Evolutionary conservation across 2,329 filamentous ascomycete species (phyloP), one percentile per base, ranked within the genome.

Genomic region (Venturia aucupariae): DNA sequence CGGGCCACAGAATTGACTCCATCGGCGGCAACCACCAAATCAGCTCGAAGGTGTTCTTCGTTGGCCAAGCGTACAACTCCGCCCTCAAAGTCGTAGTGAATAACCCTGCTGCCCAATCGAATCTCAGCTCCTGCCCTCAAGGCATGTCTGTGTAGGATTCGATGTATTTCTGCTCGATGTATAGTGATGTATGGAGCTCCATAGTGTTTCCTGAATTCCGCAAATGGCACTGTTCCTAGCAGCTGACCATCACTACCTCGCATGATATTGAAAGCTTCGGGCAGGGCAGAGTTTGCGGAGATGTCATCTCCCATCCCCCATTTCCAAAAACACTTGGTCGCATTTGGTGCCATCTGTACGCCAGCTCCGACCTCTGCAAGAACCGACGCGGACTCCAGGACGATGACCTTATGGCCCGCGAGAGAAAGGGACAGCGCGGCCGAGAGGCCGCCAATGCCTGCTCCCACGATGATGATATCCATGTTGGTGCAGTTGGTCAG

Each of bases 391-490:
- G 76, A 71, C 68, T 84, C 81, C 60, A 82, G 76, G 22, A 83
- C 74, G 0, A 73, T 76, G 7, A 83, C 80, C 27, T 72, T 71
- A 68, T 82, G 80, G 27, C 80, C 79, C n/a, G 75, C 76, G 7
- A 81, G 73, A 1, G 76, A 72, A 46, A 79, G 74, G 3, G 76
- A 71, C 64, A 82, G 80, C n/a, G 78, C 78, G 24, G 79, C 78
- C 10, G 76, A 80, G 11, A 85, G 75, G 4, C 82, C 82, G 35
- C 81, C 81, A 24, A 84, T 75, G 4, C 82, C 83, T 11, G 81
- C 82, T 22, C 83, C 83, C 19, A 83, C 77, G 35, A 85, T 73
- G 30, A 83, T 75, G 39, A 83, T 72, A 74, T 80, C 44, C 42
- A 24, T 13, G n/a, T 62, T 22, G 55, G 13, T 51, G 22, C 8